phyloP scores from a whole-genome alignment of 179 eudicot genomes.

The Vitellaria paradoxa region DNA sequence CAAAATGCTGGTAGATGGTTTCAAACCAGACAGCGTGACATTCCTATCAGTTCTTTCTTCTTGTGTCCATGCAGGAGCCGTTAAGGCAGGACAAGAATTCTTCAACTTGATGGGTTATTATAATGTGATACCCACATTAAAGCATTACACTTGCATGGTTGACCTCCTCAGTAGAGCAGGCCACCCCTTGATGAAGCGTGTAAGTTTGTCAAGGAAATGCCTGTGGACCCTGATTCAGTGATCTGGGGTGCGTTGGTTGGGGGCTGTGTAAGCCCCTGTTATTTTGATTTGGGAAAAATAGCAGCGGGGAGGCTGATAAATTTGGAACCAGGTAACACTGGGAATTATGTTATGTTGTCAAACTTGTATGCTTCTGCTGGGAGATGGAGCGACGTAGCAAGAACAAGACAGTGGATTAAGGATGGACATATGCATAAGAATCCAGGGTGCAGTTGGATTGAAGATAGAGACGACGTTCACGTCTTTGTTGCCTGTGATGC shows the following conservation, averaged over 20 bases:
- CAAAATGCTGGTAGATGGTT: conserved; percentile 35
- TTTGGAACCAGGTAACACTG: conserved; percentile 48
- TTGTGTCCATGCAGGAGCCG: conserved; percentile 55
- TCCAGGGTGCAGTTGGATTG: conserved; percentile 73
- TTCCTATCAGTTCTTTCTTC: conserved; percentile 57
- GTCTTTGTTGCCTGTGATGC: conserved; percentile 47
- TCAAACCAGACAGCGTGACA: conserved; percentile 50
- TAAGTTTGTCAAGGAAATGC: conserved; percentile 39
- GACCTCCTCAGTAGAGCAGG: conserved; percentile 60
- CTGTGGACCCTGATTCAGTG: conserved; percentile 50
- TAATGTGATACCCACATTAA: conserved; percentile 37
- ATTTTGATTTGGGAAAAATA: conserved; percentile 43
- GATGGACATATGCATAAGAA: conserved; percentile 40
- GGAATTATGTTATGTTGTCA: conserved; percentile 52
- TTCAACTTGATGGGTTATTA: conserved; percentile 42
- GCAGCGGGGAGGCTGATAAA: conserved; percentile 49
- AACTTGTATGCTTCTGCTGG: conserved; percentile 54
- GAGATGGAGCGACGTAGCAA: conserved; percentile 44
- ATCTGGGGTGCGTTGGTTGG: conserved; percentile 69
- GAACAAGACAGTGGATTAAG: conserved; percentile 42
- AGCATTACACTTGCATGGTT: conserved; percentile 58
- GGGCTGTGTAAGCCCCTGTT: conserved; percentile 41
- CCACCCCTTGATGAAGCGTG: conserved; percentile 33
- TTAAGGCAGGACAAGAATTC: conserved; percentile 32
- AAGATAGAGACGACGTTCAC: conserved; percentile 46